Evolutionary conservation across 169 alveolate species (phyloP), one percentile per base, ranked within the genome.

Genomic region (Toxoplasma gondii): DNA sequence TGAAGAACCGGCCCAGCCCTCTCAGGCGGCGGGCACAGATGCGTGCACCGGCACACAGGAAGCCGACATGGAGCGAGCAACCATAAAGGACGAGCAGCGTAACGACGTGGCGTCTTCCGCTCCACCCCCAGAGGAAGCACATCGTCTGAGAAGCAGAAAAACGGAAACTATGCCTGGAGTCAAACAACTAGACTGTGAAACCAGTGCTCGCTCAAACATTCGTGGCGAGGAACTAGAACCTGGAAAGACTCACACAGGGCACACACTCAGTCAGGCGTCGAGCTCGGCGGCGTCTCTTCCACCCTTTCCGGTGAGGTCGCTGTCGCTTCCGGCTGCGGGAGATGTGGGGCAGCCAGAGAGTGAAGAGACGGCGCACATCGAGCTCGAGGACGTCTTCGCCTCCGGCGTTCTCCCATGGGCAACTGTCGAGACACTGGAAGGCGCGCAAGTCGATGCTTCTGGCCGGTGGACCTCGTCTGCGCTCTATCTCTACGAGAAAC

Each of bases 341-440:
- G 58, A 49, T 12, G 58, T 7, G 58, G 58, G 58, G 58, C 22
- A 12, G 58, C 58, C 58, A 49, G 58, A 4, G 58, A 7, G 58
- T 49, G 58, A 12, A 49, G 58, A 49, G 22, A 27, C 41, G 43
- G 43, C 27, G 43, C 45, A 16, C 45, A 0, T 74, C 49, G 86
- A 74, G 84, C 69, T 36, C 74, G 41, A 38, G 64, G 87, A 74
- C 16, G 22, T 49, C 43, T 39, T 82, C 36, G 90, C 69, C n/a
- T 43, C 90, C 38, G 64, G 67, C 4, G 36, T 82, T 16, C 41
- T 22, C 41, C 90, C 90, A 36, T 82, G 90, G 90, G 90, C 90
- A 44, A 12, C 4, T 29, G 69, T 82, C 69, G 67, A 39, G 34
- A 43, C 43, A 34, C 90, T 82, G 38, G 90, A 43, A 17, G 90